Evolutionary conservation across 352 stramenopile species (phyloP), one percentile per base, ranked within the genome.

Genomic region (Phytophthora fragariaefolia): DNA sequence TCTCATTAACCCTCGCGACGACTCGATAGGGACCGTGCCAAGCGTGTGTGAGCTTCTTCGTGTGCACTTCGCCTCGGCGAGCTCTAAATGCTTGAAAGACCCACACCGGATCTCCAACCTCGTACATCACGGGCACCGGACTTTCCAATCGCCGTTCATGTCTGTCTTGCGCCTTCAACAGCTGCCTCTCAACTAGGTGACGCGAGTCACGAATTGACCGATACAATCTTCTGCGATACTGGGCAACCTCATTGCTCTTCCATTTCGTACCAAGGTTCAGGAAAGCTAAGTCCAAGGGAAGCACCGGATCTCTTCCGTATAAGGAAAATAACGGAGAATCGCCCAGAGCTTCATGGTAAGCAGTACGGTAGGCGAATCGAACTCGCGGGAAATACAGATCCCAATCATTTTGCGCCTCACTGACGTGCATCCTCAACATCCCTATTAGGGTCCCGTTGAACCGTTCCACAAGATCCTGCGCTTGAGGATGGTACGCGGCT

Each of bases 301-400:
- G 12, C 4, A 56, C 42, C 4, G 43, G 38, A 10, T 55, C 49
- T 24, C 42, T 23, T 6, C 54, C 54, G 20, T 47, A 62, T 6
- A 62, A 6, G 2, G 32, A 52, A 26, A 60, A 67, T 3, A 67
- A 56, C 6, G 59, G 50, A 0, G 49, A 51, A 12, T 67, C 59
- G 4, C 59, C 59, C 0, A 67, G 13, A 2, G 42, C 27, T 6
- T 67, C 59, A 6, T 67, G 40, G 2, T 54, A 61, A 0, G 59
- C 30, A 3, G 61, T 68, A 5, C 32, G 0, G 32, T 68, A 68
- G 28, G 22, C 60, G n/a, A 68, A 60, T 5, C 59, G 4, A 1
- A 59, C 49, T 2, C 40, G 2, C 0, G 36, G 20, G 9, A 59
- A 42, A 34, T 59, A 59, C 2, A 60, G 17, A 5, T 60, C 53